Evolutionary conservation across 2,329 filamentous ascomycete genomes (phyloP).

Genomic region (Colletotrichum sp.): DNA sequence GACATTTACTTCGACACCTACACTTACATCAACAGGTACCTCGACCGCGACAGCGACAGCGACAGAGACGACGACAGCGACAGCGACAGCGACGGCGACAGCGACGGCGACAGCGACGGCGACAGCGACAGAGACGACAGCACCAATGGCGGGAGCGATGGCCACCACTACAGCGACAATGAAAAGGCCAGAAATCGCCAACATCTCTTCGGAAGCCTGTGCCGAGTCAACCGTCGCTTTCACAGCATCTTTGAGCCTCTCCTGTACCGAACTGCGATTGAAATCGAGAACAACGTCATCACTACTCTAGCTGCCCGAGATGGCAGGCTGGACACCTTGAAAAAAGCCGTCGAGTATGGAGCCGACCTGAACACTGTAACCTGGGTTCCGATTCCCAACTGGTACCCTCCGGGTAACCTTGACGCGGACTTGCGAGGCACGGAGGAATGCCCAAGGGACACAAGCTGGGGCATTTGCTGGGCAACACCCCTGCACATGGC

Average conservation of each 20-base stretch:
- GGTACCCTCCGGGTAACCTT: rapidly evolving
- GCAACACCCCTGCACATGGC: neutral
- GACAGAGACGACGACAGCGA: too few species aligned
- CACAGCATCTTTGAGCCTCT: neutral
- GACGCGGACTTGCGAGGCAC: rapidly evolving
- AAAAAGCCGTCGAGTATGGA: neutral
- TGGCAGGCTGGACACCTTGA: rapidly evolving
- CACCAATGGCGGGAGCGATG: too few species aligned
- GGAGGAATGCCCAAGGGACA: neutral
- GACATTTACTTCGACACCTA: too few species aligned
- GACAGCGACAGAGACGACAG: too few species aligned
- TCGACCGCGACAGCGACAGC: too few species aligned
- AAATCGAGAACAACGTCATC: neutral
- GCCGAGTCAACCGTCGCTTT: neutral
- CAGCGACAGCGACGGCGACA: too few species aligned
- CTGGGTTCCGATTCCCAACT: neutral
- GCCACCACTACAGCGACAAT: neutral
- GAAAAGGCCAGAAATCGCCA: rapidly evolving
- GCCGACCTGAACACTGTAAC: rapidly evolving
- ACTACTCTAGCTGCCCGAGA: neutral
- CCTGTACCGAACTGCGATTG: neutral
- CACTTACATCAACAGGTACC: too few species aligned
- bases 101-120: neutral
- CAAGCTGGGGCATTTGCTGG: neutral
- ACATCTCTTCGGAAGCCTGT: neutral